Evolutionary conservation across 257 asterid species (phyloP).

Genomic region (Leonotis leonurus): DNA sequence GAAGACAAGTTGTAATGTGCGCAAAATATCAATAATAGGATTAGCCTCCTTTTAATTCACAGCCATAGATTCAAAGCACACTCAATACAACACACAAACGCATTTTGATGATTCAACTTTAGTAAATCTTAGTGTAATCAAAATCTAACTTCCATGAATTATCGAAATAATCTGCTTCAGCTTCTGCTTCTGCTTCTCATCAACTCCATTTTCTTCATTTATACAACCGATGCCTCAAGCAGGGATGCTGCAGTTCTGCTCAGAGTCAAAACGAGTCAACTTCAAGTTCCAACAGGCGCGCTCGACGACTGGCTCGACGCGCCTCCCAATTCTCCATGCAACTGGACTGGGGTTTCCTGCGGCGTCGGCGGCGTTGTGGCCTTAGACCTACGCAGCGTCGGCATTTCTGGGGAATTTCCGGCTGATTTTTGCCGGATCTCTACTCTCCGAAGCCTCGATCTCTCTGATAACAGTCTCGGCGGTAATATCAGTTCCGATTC

Average conservation of each 20-base stretch:
- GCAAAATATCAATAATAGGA: background rate
- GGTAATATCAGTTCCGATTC: conserved; percentile 36
- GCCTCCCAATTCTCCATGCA: conserved; percentile 47
- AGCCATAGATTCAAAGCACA: too few species aligned
- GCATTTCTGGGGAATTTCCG: conserved; percentile 49
- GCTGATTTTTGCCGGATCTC: conserved; percentile 65
- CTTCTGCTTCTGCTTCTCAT: conserved; percentile 1
- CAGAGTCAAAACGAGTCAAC: conserved; percentile 41
- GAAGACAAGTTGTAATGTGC: too few species aligned
- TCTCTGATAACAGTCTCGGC: conserved; percentile 38
- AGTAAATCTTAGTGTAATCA: background rate
- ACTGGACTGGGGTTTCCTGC: conserved; percentile 67
- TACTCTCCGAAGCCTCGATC: conserved; percentile 41
- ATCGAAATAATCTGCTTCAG: background rate
- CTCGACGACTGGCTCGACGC: conserved; percentile 48
- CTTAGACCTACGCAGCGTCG: conserved; percentile 32
- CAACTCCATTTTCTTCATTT: conserved; percentile 16
- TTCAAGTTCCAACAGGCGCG: conserved; percentile 36
- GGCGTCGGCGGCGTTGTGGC: conserved; percentile 39
- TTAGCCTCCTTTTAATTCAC: background rate
- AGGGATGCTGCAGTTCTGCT: conserved; percentile 57
- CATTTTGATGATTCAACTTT: too few species aligned
- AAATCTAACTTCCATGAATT: conserved; percentile 13
- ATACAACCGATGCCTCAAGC: conserved; percentile 24
- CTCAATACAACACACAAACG: too few species aligned